Evolutionary conservation across 202 grass and related monocot genomes (phyloP).

Genomic region (Brachypodium distachyon): DNA sequence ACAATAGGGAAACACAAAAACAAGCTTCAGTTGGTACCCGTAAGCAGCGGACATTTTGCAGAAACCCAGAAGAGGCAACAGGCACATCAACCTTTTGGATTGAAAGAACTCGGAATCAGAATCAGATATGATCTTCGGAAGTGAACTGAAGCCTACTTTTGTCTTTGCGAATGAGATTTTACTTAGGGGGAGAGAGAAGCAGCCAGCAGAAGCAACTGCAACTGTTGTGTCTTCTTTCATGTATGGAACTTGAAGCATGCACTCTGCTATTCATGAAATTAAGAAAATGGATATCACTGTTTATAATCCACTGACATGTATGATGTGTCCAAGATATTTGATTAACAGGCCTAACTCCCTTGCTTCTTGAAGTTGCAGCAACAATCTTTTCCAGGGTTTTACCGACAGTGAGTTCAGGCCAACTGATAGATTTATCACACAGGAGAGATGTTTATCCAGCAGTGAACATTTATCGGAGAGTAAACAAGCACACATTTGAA

Average conservation of each 20-base stretch:
- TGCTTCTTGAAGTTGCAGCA: not conserved
- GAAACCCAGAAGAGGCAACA: not conserved
- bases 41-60: not conserved
- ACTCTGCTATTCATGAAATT: not conserved
- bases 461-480: not conserved
- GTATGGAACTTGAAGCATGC: not conserved
- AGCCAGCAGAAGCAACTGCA: not conserved
- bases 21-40: not conserved
- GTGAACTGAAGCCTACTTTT: not conserved
- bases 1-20: not conserved
- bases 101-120: conserved; percentile 21
- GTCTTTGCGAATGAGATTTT: not conserved
- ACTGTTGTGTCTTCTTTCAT: not conserved
- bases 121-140: not conserved
- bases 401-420: not conserved
- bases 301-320: not conserved
- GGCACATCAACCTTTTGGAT: conserved; percentile 1
- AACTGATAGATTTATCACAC: not conserved
- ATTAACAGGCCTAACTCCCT: conserved; percentile 2
- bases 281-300: not conserved
- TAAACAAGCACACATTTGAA: not conserved
- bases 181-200: not conserved
- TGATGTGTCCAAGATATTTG: not conserved
- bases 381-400: not conserved
- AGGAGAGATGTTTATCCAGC: not conserved